Conservation (phyloP, 2,329 filamentous ascomycete species). For the Hortaea werneckii region DNA sequence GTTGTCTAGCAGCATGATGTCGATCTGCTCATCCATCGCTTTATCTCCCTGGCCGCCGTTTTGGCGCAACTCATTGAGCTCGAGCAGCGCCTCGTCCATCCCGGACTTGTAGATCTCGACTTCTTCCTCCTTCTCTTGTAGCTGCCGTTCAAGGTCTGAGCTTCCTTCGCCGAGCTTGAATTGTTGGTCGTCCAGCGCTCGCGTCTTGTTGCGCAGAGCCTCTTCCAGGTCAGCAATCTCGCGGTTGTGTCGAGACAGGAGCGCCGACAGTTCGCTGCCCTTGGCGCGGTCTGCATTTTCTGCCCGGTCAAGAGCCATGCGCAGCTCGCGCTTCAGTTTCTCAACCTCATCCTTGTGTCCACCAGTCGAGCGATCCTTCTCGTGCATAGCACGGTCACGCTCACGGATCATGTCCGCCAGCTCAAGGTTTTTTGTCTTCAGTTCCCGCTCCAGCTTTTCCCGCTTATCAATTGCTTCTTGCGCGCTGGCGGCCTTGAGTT, state of each 20-base stretch:
- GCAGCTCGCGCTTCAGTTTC: conserved; percentile 85
- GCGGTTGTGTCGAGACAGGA: conserved; percentile 92
- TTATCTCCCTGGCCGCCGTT: conserved; percentile 56
- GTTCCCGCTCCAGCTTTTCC: conserved; percentile 90
- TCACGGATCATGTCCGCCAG: conserved; percentile 97
- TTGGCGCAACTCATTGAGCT: conserved; percentile 75
- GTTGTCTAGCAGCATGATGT: conserved; percentile 76
- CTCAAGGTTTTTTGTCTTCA: conserved; percentile 99
- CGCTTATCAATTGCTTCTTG: conserved; percentile 92
- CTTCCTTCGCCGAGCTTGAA: conserved; percentile 68
- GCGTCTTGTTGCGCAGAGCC: conserved; percentile 74
- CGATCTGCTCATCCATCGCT: conserved; percentile 80
- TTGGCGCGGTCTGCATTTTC: conserved; percentile 90
- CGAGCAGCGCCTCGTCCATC: conserved; percentile 91
- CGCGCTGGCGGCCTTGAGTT: conserved; percentile 91
- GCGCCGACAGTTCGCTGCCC: conserved; percentile 85
- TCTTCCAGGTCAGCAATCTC: conserved; percentile 97
- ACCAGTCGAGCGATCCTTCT: conserved; percentile 78
- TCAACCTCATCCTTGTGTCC: conserved; percentile 88
- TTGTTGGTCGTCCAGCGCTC: conserved; percentile 74
- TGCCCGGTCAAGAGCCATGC: conserved; percentile 80
- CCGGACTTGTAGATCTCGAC: conserved; percentile 96
- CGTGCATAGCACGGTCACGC: conserved; percentile 83
- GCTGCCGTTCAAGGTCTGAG: conserved; percentile 72
- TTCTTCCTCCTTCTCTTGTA: conserved; percentile 94